Evolutionary conservation across 371 early-diverging fungal genomes (phyloP).

Genomic region (Mortierella sp.): DNA sequence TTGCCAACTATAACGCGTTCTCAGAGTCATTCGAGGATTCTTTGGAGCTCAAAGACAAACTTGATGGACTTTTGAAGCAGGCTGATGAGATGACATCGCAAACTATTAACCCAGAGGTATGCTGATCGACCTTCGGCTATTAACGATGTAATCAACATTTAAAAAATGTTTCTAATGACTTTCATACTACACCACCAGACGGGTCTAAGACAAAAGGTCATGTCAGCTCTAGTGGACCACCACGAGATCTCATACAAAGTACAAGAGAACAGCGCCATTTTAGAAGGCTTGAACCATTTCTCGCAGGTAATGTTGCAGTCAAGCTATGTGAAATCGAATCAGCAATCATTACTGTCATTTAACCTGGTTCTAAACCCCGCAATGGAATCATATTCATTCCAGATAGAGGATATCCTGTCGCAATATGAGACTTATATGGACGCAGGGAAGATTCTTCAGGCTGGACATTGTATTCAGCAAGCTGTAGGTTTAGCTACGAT

Average conservation of each 20-base stretch:
- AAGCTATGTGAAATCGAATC: background rate
- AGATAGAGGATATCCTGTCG: conserved; percentile 46
- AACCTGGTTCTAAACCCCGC: background rate
- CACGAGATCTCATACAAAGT: conserved; percentile 50
- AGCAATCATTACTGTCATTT: background rate
- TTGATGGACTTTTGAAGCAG: conserved; percentile 30
- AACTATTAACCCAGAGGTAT: conserved; percentile 41
- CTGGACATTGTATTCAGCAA: conserved; percentile 55
- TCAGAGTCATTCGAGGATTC: conserved; percentile 49
- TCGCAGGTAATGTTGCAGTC: conserved; percentile 21
- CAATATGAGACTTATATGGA: conserved; percentile 49
- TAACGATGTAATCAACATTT: no score
- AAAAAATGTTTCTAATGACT: background rate
- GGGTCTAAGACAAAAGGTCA: conserved; percentile 46
- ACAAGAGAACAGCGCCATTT: conserved; percentile 42
- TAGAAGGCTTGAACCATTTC: conserved; percentile 47
- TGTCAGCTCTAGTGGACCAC: conserved; percentile 47
- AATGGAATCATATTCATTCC: background rate
- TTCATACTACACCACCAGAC: conserved; percentile 13
- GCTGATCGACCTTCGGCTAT: background rate
- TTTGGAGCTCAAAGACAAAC: conserved; percentile 45
- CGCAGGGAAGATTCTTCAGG: conserved; percentile 51
- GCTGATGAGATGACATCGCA: conserved; percentile 34
- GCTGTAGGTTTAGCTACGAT: conserved; percentile 24
- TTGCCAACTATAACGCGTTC: conserved; percentile 51